Evolutionary conservation across 1,284 basidiomycete genomes (phyloP), one percentile per base, ranked within the genome.

Genomic region (Melampsora abietis-canadensis): DNA sequence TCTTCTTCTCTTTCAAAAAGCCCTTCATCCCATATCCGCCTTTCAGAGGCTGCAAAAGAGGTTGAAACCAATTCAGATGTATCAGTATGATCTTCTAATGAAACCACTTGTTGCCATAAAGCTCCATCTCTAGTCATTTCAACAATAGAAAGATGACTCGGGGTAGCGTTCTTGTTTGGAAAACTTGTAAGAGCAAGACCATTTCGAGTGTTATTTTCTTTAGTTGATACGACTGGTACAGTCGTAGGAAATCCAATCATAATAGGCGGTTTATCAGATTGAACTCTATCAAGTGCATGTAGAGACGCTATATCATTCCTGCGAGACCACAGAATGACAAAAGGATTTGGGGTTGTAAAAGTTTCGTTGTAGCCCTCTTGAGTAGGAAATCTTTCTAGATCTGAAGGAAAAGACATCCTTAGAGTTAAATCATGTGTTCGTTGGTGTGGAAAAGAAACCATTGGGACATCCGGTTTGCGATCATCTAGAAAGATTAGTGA

Each of bases 401-500:
- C 69, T 19, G 61, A 44, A 3, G 61, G 37, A 21, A 74, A 74
- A 31, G 31, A 37, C 51, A 74, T 59, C 17, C 30, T 66, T 3
- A 74, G 70, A 19, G 70, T 60, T 19, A 66, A 30, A 34, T 74
- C 70, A n/a, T 30, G 48, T n/a, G 62, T 30, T 60, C 70, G 47
- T 34, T 54, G 57, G 27, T 74, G 70, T 17, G 34, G 31, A 24
- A 60, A 37, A 2, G 47, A 46, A 12, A 74, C 12, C 10, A 74
- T 30, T 17, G 70, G 70, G 12, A 46, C 15, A 15, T 17, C 21
- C 7, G 70, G 70, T 24, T 59, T 66, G 8, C 70, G 70, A 30
- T 66, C 70, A 34, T 74, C 70, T n/a, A 74, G 51, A 7, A 27
- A 66, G 1, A 60, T 34, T 4, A 74, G 37, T 15, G 48, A 59